A percentile compares a stretch with the other conserved stretches of the same genome.
phyloP scores from a whole-genome alignment of 257 asterid genomes.

The Solanum chilense region DNA sequence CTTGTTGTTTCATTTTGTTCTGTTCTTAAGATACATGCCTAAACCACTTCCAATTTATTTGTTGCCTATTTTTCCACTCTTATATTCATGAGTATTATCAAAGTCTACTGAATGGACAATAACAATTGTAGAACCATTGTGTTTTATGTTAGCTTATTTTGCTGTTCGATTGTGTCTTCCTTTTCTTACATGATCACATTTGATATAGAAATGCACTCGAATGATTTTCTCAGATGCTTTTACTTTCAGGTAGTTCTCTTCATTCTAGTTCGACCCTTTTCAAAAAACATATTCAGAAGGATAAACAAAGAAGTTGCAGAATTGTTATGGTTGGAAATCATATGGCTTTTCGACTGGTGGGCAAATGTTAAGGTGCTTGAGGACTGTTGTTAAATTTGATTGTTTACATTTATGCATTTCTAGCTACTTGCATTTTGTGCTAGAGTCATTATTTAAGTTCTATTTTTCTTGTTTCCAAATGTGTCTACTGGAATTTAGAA shows the following conservation, averaged over 20 bases:
- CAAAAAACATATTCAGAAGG: constrained; percentile 48
- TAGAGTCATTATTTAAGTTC: background rate
- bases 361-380: constrained; percentile 64
- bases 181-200: background rate
- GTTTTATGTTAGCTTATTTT: background rate
- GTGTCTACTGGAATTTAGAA: background rate
- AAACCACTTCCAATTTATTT: background rate
- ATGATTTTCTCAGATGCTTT: background rate
- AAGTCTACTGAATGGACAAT: background rate
- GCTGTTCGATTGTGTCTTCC: background rate
- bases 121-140: background rate
- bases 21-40: background rate
- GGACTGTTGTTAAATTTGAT: background rate
- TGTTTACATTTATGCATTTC: background rate
- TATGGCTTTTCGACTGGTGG: constrained; percentile 99
- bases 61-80: background rate
- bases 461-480: background rate
- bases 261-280: constrained; percentile 56
- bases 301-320: constrained; percentile 55
- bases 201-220: background rate
- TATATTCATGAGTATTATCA: background rate
- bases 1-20: background rate
- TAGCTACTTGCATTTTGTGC: background rate
- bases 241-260: constrained; percentile 45
- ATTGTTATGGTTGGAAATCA: constrained; percentile 60